Base-by-base conservation (phyloP, 306 rosid species). In the Acacia melanoxylon region DNA sequence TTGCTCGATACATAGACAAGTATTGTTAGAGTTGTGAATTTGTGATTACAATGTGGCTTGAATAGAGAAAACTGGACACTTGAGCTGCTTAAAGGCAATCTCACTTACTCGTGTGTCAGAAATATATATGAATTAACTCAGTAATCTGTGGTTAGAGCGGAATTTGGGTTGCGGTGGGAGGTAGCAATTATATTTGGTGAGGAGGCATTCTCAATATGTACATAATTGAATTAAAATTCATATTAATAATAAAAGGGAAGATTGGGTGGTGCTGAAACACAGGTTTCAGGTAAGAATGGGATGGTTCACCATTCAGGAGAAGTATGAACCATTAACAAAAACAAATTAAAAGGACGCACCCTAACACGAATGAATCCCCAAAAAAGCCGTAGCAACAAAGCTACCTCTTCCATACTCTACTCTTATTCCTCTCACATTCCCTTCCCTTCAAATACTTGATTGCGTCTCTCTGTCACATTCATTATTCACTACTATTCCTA, bases 261-360 rank as follows among this genome's bases (percentile, higher is more conserved):
- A 52, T 54, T 72, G 40, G 80, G 90, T 89, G 75, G 93, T n/a
- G n/a, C 76, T 86, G 66, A 54, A 80, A 69, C 82, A 73, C 75
- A 63, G 81, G 81, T 86, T 77, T 87, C 89, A 17, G 66, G 80
- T 25, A 48, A 68, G 84, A 82, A 68, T 35, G 56, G 68, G 83
- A 93, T 77, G 40, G 82, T 82, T 81, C 81, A 89, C 81, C 86
- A 40, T 56, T 78, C 27, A 25, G 49, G 35, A 11, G 54, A 24
- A 56, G 22, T 22, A 54, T 10, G 84, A 87, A 81, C 25, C 86
- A 68, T 78, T 78, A 80, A 87, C 85, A 49, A 75, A 75, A 75
- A 71, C 83, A 37, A 5, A 37, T 37, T 61, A 78, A 25, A 63
- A 78, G 35, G 75, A 61, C 70, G 82, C 68, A 70, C 48, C 81